Base-by-base conservation (phyloP, 768 basidiomycete genomes). In the Candolleomyces eurysporus region DNA sequence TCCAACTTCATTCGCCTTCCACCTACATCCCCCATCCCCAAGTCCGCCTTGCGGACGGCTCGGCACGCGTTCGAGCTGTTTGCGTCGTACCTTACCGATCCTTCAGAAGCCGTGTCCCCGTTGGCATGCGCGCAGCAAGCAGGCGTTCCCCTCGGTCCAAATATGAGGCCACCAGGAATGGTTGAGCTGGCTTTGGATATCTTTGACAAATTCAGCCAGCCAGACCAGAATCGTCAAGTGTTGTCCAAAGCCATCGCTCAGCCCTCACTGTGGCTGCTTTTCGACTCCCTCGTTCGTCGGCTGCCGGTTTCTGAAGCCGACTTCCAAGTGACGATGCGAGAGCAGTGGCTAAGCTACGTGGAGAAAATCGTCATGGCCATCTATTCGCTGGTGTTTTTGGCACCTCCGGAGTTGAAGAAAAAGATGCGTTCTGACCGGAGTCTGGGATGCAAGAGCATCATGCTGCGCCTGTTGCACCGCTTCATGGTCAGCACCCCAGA, bases 381-480 rank as follows among this genome's bases (percentile, higher is more conserved):
- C 46, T 98, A 97, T 76, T 88, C 88, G 42, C 77, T 98, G 64
- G 85, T 88, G 22, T 98, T 94, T 79, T 78, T 96, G 58, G 85
- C 94, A 3, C 83, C 94, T 2, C 87, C 88, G 4, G 79, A 83
- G 30, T 69, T 96, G 63, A 94, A 96, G 76, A 78, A 80, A 58
- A 82, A 76, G 63, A 80, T 94, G 65, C 90, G 91, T 66, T 71
- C 75, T 10, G 84, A 92, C 70, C 81, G 84, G 55, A 75, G 76
- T 45, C 79, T 95, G 31, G 88, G 89, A 36, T 88, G 91, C 71
- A 81, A 85, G 56, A 79, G 79, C 48, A 79, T 93, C 39, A 82
- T 96, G 79, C 76, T 91, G 62, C 79, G 92, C 58, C 77, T 93
- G 71, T 78, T 90, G 7, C 87, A 87, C 65, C 84, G 83, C 66